Evolutionary conservation across 1,284 basidiomycete genomes (phyloP), one percentile per base, ranked within the genome.

Genomic region (Cystobasidiaceae sp.): DNA sequence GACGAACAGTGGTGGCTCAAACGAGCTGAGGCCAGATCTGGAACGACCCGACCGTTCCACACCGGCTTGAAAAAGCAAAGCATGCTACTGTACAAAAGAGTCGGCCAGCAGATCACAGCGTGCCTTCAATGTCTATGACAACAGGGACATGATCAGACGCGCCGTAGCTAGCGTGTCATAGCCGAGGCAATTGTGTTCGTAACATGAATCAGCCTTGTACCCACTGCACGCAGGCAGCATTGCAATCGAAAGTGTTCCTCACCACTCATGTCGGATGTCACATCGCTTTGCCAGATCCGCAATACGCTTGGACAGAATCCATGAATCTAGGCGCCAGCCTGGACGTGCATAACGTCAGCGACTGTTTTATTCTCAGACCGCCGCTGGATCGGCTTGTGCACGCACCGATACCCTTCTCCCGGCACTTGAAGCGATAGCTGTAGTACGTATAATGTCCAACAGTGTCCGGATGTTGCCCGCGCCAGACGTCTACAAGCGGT

Each of bases 351-450:
- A 43, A 3, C 9, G 13, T 25, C 15, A n/a, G 49, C 19, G 7
- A n/a, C n/a, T n/a, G n/a, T n/a, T n/a, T n/a, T n/a, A n/a, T n/a
- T n/a, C n/a, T n/a, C n/a, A 17, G 25, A 1, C 19, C 8, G 32
- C 6, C 11, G 11, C 4, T n/a, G 19, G 17, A 9, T 25, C n/a
- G 8, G 23, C 15, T 7, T 11, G 28, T 4, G 9, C 7, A 23
- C 57, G 9, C 25, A 1, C 90, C 90, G 48, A 90, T 82, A 2
- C 89, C 87, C 73, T 91, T 93, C 64, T 75, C 75, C 44, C 90
- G 80, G 74, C 88, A 89, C 67, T 88, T 84, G 77, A 90, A 90
- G 27, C 89, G 82, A 75, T 89, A 92, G 5, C 86, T 87, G 69
- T 88, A 93, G 75, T 92, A 93, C 0, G 87, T 89, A 75, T 88